These are phyloP conservation scores for Abortiporus biennis DNA, from an alignment of 1,284 basidiomycete genomes.

Conservation along the genomic window DNA sequence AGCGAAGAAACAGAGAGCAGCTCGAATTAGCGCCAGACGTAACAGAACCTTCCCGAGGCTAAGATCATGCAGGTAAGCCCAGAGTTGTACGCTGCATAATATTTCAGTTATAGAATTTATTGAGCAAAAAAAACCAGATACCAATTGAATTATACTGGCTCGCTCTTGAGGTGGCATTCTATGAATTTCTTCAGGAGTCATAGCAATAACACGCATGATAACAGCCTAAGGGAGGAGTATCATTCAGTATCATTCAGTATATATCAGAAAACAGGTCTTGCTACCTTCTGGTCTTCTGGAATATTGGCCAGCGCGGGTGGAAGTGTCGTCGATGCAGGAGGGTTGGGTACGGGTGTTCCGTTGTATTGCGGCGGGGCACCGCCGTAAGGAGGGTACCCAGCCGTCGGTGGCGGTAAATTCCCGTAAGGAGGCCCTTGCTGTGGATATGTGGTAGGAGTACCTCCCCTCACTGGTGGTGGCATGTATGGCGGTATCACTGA, in stretches of 20 bases:
- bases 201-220: constrained; percentile 59
- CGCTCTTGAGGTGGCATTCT: constrained; percentile 54
- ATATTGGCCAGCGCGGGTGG: constrained; percentile 52
- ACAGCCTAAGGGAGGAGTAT: constrained; percentile 38
- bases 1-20: too few species aligned
- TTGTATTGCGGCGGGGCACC: constrained; percentile 10
- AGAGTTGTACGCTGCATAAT: constrained; percentile 30
- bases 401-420: constrained; percentile 3
- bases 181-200: constrained; percentile 68
- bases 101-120: not conserved
- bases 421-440: constrained; percentile 8
- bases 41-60: too few species aligned
- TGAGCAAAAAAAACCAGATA: constrained; percentile 25
- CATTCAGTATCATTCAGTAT: constrained; percentile 10
- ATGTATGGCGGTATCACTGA: constrained; percentile 26
- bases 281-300: constrained; percentile 65
- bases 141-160: constrained; percentile 62
- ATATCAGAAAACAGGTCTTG: constrained; percentile 28
- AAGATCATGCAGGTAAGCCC: constrained; percentile 26
- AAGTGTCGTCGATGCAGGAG: constrained; percentile 18
- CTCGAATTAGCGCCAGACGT: too few species aligned
- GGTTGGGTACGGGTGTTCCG: too few species aligned
- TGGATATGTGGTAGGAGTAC: constrained; percentile 11
- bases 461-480: constrained; percentile 14
- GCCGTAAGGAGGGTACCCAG: not conserved